phyloP scores from a whole-genome alignment of 176 grass and related monocot species.

The Avena eriantha region DNA sequence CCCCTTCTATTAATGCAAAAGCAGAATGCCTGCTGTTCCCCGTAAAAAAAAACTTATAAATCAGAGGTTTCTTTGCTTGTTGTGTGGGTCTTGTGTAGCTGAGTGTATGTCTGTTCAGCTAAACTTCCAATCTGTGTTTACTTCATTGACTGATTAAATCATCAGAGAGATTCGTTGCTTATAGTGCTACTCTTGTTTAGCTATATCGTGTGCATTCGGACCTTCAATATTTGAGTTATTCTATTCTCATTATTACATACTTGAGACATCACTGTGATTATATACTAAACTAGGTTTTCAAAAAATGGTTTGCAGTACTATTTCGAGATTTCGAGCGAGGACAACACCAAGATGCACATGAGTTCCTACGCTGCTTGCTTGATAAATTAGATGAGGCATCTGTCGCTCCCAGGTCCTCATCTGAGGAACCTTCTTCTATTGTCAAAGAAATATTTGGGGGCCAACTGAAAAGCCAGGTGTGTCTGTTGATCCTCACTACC shows the following conservation, averaged over 20 bases:
- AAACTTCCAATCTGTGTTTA: not conserved
- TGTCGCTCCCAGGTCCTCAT: not conserved
- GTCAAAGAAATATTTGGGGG: slow-evolving; percentile 49
- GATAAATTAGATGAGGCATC: slow-evolving; percentile 38
- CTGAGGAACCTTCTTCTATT: slow-evolving; percentile 24
- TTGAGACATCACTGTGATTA: not conserved
- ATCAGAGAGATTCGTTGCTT: not conserved
- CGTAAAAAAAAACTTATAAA: not conserved
- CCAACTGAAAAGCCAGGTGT: slow-evolving; percentile 52
- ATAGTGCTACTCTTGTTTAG: not conserved
- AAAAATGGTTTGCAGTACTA: slow-evolving; percentile 41
- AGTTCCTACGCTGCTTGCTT: slow-evolving; percentile 49
- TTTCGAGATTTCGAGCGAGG: slow-evolving; percentile 38
- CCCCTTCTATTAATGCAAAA: too few species aligned
- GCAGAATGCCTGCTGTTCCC: too few species aligned
- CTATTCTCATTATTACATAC: not conserved
- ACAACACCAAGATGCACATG: not conserved
- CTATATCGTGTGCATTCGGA: not conserved
- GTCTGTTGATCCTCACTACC: not conserved
- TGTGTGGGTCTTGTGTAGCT: not conserved
- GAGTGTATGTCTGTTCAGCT: not conserved
- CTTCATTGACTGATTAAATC: not conserved
- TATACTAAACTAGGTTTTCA: slow-evolving; percentile 8
- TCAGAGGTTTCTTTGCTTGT: not conserved
- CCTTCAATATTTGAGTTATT: not conserved